These are phyloP conservation scores for Penicillium sp. DNA, from an alignment of 2,329 filamentous ascomycete species.

Conservation along the genomic window DNA sequence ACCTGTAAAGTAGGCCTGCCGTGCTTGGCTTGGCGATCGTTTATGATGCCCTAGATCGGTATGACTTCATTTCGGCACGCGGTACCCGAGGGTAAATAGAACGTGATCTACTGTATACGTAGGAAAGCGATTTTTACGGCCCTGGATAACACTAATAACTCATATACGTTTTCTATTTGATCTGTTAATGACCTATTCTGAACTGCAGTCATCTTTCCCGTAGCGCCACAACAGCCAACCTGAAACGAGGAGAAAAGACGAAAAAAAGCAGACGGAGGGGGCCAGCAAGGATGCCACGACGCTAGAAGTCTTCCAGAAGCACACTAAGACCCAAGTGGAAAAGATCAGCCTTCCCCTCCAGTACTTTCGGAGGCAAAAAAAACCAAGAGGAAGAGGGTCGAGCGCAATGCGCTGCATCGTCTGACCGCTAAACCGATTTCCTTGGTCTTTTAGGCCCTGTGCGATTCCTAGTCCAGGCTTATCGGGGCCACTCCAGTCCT, in stretches of 20 bases:
- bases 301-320: slow-evolving; percentile 21
- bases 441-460: too few species aligned
- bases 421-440: slow-evolving; percentile 14
- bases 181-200: too few species aligned
- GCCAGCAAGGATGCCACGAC: slow-evolving; percentile 1
- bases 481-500: not conserved
- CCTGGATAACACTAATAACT: not conserved
- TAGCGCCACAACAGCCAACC: not conserved
- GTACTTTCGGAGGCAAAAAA: not conserved
- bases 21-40: slow-evolving; percentile 2
- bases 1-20: not conserved
- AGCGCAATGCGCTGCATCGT: slow-evolving; percentile 1
- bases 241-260: slow-evolving; percentile 1
- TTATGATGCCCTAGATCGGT: not conserved
- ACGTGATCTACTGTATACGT: not conserved
- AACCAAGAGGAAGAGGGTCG: not conserved
- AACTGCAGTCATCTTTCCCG: not conserved
- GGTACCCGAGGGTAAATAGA: slow-evolving; percentile 1
- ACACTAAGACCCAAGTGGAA: not conserved
- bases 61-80: slow-evolving; percentile 5
- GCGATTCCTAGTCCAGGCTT: not conserved
- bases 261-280: not conserved
- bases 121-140: not conserved
- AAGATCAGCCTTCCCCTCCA: slow-evolving; percentile 1
- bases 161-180: too few species aligned